Evolutionary conservation across 2,329 filamentous ascomycete species (phyloP), one percentile per base, ranked within the genome.

Genomic region (Ceratocystis variospora): DNA sequence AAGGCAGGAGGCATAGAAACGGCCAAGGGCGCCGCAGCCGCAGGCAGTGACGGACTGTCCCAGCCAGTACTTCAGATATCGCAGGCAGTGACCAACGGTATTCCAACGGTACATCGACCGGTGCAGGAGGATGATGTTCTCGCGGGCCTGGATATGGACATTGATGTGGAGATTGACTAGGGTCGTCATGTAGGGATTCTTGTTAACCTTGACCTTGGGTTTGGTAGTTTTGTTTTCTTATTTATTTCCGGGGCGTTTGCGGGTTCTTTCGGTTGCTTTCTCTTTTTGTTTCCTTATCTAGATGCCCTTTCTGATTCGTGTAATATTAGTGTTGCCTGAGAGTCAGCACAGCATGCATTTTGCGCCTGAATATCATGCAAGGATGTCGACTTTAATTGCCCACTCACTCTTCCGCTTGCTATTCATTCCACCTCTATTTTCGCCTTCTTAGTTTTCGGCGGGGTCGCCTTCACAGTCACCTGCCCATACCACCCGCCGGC

Each of bases 41-140:
- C 28, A 48, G 45, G 44, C 5, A 31, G 5, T 59, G 28, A 31
- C 28, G 17, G 31, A 31, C 28, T 37, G 12, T 59, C 55, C 25
- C 44, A n/a, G 45, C 41, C 55, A 8, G 1, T 64, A 10, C 61
- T 75, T 19, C 62, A 67, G 17, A 33, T 45, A 25, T 12, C 53
- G 5, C 53, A 48, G 28, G 84, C 82, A 71, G 37, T 33, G 19
- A 15, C 45, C 12, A 50, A 33, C 6, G 82, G 82, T 12, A 75
- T 86, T 68, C 81, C 84, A 2, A 85, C 85, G 12, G 88, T 90
- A 62, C 89, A 93, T 72, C 86, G 89, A 76, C 86, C 87, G 37
- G 83, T 91, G 67, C 87, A 88, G 79, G 92, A 96, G 69, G 94
- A 97, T 73, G 94, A 97, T 73, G 88, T 96, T 66, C 93, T 97